Conservation (phyloP, 2,329 filamentous ascomycete species). For the Alternaria solani region DNA sequence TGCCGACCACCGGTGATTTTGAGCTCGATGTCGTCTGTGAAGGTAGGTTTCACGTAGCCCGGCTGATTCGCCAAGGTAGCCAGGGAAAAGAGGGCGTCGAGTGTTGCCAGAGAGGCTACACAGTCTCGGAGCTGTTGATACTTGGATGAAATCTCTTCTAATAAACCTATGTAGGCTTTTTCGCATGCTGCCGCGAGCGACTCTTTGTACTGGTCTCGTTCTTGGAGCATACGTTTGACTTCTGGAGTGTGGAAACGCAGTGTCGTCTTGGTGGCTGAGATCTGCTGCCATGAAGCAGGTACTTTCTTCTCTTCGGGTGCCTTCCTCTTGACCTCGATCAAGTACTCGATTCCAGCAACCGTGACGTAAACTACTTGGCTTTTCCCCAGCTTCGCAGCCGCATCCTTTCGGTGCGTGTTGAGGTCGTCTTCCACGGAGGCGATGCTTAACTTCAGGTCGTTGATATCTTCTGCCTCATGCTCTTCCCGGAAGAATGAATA, state of each 20-base stretch:
- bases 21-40: conserved; percentile 72
- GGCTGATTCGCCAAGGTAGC: conserved; percentile 84
- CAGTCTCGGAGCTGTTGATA: conserved; percentile 92
- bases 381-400: conserved; percentile 75
- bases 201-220: conserved; percentile 95
- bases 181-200: conserved; percentile 92
- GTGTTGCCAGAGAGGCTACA: conserved; percentile 81
- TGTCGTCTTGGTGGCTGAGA: conserved; percentile 90
- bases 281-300: conserved; percentile 92
- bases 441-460: conserved; percentile 90
- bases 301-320: conserved; percentile 76
- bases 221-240: conserved; percentile 80
- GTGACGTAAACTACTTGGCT: conserved; percentile 80
- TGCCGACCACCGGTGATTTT: conserved; percentile 80
- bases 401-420: conserved; percentile 74
- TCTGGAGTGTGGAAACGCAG: conserved; percentile 95
- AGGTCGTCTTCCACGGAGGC: conserved; percentile 91
- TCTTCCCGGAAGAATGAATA: conserved; percentile 91
- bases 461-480: conserved; percentile 87
- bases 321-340: conserved; percentile 88
- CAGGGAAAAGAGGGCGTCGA: conserved; percentile 90
- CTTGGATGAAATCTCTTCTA: conserved; percentile 77
- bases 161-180: conserved; percentile 75
- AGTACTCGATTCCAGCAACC: conserved; percentile 89
- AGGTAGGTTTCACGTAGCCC: conserved; percentile 83